phyloP scores from a whole-genome alignment of 257 asterid genomes.

The Fraxinus cuspidata region DNA sequence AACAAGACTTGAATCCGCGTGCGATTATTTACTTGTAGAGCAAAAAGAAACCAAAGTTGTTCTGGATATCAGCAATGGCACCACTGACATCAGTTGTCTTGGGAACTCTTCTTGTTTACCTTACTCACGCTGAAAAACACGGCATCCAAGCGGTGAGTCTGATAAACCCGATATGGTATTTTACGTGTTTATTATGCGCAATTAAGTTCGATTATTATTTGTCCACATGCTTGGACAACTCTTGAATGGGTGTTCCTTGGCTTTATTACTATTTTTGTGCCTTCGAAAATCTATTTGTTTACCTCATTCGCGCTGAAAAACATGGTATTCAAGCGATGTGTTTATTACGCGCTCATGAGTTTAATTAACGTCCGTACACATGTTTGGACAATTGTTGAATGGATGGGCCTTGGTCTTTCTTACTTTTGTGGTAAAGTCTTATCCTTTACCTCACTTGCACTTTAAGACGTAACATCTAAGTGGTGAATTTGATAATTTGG shows the following conservation, averaged over 20 bases:
- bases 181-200: no score
- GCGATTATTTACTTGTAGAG: no score
- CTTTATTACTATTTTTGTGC: neutral
- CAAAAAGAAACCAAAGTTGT: slow-evolving; percentile 38
- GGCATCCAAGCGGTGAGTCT: neutral
- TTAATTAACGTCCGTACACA: neutral
- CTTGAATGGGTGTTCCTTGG: neutral
- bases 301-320: neutral
- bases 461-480: no score
- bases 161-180: no score
- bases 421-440: no score
- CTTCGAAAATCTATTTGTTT: neutral
- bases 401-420: no score
- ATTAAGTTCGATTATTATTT: no score
- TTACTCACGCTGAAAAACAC: neutral
- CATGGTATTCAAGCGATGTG: neutral
- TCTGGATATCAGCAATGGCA: slow-evolving; percentile 46
- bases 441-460: no score
- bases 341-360: no score
- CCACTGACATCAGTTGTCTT: slow-evolving; percentile 39
- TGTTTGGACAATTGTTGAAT: neutral
- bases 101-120: neutral
- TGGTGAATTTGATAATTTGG: no score
- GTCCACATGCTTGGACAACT: neutral
- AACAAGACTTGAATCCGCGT: no score